Evolutionary conservation across 192 early-diverging fungal species (phyloP), one percentile per base, ranked within the genome.

Genomic region (Backusella liffmaniae): DNA sequence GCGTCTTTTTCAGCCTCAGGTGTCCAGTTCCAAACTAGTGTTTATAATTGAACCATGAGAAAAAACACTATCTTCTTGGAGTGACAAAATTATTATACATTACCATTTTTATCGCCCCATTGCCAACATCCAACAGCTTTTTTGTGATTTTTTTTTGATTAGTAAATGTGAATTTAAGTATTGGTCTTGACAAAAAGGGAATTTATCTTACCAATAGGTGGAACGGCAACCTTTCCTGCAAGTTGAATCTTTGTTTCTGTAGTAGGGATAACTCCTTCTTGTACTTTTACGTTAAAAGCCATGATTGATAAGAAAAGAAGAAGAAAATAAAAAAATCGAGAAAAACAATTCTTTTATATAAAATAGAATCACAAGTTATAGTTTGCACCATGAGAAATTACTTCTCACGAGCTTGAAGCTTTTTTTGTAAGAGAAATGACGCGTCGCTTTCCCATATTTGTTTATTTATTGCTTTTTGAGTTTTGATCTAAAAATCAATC

Each of bases 121-220:
- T 83, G 74, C 85, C 85, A 86, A 16, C 76, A 77, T 23, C 85
- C 85, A 30, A 86, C 80, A n/a, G 85, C 78, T 77, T 1, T n/a
- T 26, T 26, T 26, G 0, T n/a, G n/a, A n/a, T 21, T 53, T 21
- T 77, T 18, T 21, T 53, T 21, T 53, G 46, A 49, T 16, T 13
- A 49, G 18, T 16, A 53, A 53, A 53, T 16, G 0, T 53, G n/a
- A 53, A 53, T 21, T 6, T 56, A 21, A 56, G 18, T n/a, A 18
- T 8, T 59, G 26, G 26, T 59, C 21, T 18, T 46, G 9, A 10
- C 16, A 49, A n/a, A 23, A 26, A 0, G n/a, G 7, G n/a, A 5
- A 44, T 59, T 8, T 26, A 62, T 62, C 34, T 26, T 56, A 66
- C 76, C 84, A 67, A 86, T 80, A 6, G 85, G 85, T 12, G 83